Evolutionary conservation across 2,329 filamentous ascomycete genomes (phyloP).

Genomic region (Trichoderma simmonsii): DNA sequence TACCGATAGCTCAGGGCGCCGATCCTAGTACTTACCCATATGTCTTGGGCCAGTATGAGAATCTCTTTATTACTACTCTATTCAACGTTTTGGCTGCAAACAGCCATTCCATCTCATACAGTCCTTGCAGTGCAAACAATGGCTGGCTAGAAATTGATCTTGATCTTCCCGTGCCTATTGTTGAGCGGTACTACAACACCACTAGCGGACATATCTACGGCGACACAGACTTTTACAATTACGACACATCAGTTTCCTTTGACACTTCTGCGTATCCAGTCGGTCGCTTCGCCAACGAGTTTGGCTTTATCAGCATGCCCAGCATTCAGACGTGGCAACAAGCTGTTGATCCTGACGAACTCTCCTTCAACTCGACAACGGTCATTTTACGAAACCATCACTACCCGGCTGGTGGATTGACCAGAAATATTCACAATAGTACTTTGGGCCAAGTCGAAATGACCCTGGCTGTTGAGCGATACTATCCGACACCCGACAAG

Average conservation of each 20-base stretch:
- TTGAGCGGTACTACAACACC: slow-evolving; percentile 53
- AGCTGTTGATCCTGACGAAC: slow-evolving; percentile 47
- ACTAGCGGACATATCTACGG: slow-evolving; percentile 54
- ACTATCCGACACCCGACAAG: slow-evolving; percentile 56
- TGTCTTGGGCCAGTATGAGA: slow-evolving; percentile 50
- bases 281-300: slow-evolving; percentile 61
- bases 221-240: slow-evolving; percentile 61
- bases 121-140: slow-evolving; percentile 57
- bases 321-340: slow-evolving; percentile 56
- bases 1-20: slow-evolving; percentile 36
- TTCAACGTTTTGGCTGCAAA: slow-evolving; percentile 57
- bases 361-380: slow-evolving; percentile 55
- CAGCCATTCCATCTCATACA: slow-evolving; percentile 57
- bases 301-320: slow-evolving; percentile 62
- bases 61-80: slow-evolving; percentile 54
- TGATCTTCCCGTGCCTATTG: slow-evolving; percentile 52
- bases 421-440: slow-evolving; percentile 21
- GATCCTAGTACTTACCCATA: slow-evolving; percentile 40
- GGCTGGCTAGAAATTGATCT: slow-evolving; percentile 49
- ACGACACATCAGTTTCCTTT: slow-evolving; percentile 50
- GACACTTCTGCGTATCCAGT: slow-evolving; percentile 54
- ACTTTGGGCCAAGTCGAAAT: slow-evolving; percentile 51
- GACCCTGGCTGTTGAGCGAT: slow-evolving; percentile 52
- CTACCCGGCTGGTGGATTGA: slow-evolving; percentile 32
- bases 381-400: slow-evolving; percentile 59